phyloP scores from a whole-genome alignment of 805 yeast species.

The Wickerhamomyces ciferrii region DNA sequence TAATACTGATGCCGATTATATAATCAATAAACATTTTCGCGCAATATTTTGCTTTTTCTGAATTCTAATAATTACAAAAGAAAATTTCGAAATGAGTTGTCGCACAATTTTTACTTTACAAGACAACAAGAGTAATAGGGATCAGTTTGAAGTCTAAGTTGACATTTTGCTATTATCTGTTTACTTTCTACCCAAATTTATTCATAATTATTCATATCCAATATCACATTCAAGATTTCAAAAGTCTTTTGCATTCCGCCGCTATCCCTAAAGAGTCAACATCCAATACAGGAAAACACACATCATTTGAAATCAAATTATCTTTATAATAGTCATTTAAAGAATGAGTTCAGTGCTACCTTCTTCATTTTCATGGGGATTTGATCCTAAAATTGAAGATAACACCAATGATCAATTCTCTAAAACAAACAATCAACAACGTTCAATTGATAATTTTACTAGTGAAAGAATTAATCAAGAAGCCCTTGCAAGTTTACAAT shows the following conservation, averaged over 20 bases:
- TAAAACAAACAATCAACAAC: background rate
- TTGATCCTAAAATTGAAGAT: slow-evolving; percentile 23
- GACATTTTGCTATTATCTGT: no score
- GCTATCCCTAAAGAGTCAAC: background rate
- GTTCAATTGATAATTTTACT: background rate
- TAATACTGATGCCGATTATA: no score
- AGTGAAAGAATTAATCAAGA: background rate
- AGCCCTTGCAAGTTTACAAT: background rate
- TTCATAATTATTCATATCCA: no score
- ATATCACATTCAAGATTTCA: no score
- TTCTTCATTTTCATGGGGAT: slow-evolving; percentile 21
- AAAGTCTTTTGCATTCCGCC: background rate
- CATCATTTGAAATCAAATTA: no score
- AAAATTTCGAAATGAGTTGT: background rate
- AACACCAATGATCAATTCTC: slow-evolving; percentile 5
- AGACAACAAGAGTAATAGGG: background rate
- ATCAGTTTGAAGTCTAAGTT: no score
- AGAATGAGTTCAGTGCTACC: slow-evolving; percentile 2
- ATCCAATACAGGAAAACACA: no score
- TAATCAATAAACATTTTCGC: background rate
- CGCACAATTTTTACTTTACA: background rate
- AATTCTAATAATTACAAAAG: background rate
- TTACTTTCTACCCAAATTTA: no score
- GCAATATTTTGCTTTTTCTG: background rate
- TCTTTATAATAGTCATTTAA: background rate